Evolutionary conservation across 768 basidiomycete species (phyloP).

Genomic region (Tephrocybe sp.): DNA sequence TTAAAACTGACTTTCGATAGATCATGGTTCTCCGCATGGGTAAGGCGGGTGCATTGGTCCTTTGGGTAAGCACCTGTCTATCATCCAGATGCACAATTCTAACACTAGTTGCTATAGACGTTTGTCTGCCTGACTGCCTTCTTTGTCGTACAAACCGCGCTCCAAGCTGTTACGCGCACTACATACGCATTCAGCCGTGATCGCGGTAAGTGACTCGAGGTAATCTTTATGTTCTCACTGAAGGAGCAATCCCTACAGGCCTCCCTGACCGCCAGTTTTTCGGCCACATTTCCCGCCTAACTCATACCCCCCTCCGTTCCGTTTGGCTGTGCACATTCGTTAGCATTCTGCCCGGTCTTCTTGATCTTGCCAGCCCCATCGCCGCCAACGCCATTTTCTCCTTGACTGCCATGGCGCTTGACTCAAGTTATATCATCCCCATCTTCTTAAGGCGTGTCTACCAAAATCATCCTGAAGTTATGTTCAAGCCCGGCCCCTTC

Average conservation of each 20-base stretch:
- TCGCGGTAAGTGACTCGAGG: constrained; percentile 39
- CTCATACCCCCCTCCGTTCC: constrained; percentile 74
- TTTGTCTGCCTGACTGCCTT: constrained; percentile 86
- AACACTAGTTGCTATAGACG: constrained; percentile 30
- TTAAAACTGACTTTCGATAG: constrained; percentile 27
- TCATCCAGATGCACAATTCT: neutral
- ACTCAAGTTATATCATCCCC: constrained; percentile 80
- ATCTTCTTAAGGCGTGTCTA: constrained; percentile 71
- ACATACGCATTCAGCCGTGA: constrained; percentile 86
- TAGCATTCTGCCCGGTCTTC: constrained; percentile 66
- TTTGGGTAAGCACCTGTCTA: constrained; percentile 54
- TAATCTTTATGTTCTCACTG: neutral
- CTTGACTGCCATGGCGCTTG: constrained; percentile 74
- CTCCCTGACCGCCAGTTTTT: constrained; percentile 81
- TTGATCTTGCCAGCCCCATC: constrained; percentile 73
- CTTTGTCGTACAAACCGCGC: constrained; percentile 77
- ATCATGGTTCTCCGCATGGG: constrained; percentile 79
- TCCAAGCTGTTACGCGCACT: constrained; percentile 81
- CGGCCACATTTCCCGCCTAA: constrained; percentile 57
- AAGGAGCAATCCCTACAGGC: constrained; percentile 27
- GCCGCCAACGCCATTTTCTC: constrained; percentile 83
- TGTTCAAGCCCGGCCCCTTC: constrained; percentile 84
- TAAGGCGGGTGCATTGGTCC: constrained; percentile 66
- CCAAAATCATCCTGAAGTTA: constrained; percentile 74
- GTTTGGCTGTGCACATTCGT: constrained; percentile 72